Evolutionary conservation across 2,329 filamentous ascomycete species (phyloP).

Genomic region (Botrytis tulipae): DNA sequence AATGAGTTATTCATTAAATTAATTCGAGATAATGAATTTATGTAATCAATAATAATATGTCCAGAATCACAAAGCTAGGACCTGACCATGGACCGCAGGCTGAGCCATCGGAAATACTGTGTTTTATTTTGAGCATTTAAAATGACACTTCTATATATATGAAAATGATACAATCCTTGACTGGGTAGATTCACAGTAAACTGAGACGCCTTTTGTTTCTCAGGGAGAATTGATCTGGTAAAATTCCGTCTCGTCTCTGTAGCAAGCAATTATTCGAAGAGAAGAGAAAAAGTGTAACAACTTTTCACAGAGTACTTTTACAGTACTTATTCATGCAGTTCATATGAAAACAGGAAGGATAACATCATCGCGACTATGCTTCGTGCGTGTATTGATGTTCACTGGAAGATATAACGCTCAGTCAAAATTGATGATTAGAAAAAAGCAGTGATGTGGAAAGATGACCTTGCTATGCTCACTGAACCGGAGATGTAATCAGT

Average conservation of each 20-base stretch:
- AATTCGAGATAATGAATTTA: background rate
- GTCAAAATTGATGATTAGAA: background rate
- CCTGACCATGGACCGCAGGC: background rate
- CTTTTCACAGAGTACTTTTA: background rate
- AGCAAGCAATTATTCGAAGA: background rate
- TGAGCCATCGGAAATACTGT: background rate
- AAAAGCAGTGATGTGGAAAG: background rate
- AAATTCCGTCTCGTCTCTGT: background rate
- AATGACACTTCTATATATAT: background rate
- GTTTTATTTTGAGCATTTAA: background rate
- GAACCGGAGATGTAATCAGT: background rate
- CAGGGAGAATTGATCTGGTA: background rate
- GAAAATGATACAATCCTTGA: background rate
- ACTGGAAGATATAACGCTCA: background rate
- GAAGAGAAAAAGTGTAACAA: background rate
- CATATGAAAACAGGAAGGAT: background rate
- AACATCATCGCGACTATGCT: background rate
- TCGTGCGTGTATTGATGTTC: background rate
- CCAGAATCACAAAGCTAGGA: background rate
- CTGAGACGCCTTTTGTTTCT: background rate
- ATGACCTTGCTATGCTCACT: no score
- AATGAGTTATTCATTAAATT: background rate
- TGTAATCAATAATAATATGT: background rate
- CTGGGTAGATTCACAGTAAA: background rate
- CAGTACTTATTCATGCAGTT: background rate